phyloP scores from a whole-genome alignment of 108 stramenopile genomes.

The Cyclotella cryptica region DNA sequence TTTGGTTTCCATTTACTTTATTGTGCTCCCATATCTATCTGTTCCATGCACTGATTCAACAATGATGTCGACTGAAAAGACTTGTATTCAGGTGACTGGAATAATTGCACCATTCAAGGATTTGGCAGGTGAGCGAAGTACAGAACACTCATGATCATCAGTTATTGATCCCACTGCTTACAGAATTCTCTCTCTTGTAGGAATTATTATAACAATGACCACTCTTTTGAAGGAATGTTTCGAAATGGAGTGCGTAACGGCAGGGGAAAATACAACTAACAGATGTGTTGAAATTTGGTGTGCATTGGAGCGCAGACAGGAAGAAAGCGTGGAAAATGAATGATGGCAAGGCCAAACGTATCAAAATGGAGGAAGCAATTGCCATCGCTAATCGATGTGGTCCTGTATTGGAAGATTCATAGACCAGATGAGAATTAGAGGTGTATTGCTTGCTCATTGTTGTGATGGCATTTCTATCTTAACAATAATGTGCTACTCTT shows the following conservation, averaged over 20 bases:
- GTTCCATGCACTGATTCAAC: not conserved
- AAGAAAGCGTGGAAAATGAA: conserved; percentile 67
- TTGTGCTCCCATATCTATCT: not conserved
- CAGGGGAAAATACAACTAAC: conserved; percentile 66
- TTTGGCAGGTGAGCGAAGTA: conserved; percentile 34
- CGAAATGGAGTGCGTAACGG: conserved; percentile 59
- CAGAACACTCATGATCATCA: not conserved
- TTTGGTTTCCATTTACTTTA: not conserved
- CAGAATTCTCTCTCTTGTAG: not conserved
- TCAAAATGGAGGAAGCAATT: conserved; percentile 36
- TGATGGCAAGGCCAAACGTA: conserved; percentile 38
- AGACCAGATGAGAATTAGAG: not conserved
- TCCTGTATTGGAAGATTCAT: conserved; percentile 40
- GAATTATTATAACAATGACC: conserved; percentile 66
- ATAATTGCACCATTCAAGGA: conserved; percentile 61
- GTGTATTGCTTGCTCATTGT: no score
- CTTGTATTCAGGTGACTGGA: conserved; percentile 60
- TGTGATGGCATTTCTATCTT: no score
- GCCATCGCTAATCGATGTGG: conserved; percentile 43
- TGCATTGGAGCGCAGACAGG: conserved; percentile 69
- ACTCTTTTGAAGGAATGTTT: conserved; percentile 64
- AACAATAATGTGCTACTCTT: no score
- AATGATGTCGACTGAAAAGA: conserved; percentile 17
- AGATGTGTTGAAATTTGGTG: conserved; percentile 69
- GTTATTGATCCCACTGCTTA: not conserved